Conservation (phyloP, 2,329 filamentous ascomycete species). For the Amphichorda felina region DNA sequence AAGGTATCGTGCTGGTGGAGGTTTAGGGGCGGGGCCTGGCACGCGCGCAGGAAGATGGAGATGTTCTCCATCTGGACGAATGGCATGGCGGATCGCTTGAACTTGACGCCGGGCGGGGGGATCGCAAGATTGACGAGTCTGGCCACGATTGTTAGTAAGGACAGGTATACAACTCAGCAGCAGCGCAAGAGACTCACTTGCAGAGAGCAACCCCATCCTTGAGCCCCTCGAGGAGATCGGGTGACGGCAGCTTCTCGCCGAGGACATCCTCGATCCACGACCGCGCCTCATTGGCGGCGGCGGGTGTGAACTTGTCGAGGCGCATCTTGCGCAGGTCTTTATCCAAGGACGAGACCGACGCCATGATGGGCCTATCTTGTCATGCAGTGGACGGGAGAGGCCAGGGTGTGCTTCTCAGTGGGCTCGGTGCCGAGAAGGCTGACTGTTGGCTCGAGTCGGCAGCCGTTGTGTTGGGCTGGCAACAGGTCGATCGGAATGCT, state of each 20-base stretch:
- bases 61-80: slow-evolving; percentile 99
- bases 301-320: slow-evolving; percentile 83
- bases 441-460: too few relatives aligned
- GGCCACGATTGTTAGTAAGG: slow-evolving; percentile 1
- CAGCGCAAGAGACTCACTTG: slow-evolving; percentile 45
- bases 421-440: too few relatives aligned
- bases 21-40: slow-evolving; percentile 72
- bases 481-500: too few relatives aligned
- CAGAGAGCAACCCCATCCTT: slow-evolving; percentile 90
- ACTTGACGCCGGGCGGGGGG: slow-evolving; percentile 70
- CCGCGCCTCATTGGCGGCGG: slow-evolving; percentile 74
- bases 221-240: slow-evolving; percentile 72
- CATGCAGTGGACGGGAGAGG: too few relatives aligned
- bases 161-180: background rate
- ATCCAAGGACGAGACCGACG: slow-evolving; percentile 85
- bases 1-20: slow-evolving; percentile 92
- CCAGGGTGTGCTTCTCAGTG: too few relatives aligned
- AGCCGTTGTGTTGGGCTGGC: background rate
- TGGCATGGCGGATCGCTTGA: slow-evolving; percentile 87
- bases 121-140: slow-evolving; percentile 75
- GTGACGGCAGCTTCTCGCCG: slow-evolving; percentile 57
- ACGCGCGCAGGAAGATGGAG: slow-evolving; percentile 84
- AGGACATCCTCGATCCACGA: slow-evolving; percentile 77
- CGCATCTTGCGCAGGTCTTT: slow-evolving; percentile 92
- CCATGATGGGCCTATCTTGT: slow-evolving; percentile 44